Conservation (phyloP, 2,329 filamentous ascomycete species). For the Fusarium decemcellulare region DNA sequence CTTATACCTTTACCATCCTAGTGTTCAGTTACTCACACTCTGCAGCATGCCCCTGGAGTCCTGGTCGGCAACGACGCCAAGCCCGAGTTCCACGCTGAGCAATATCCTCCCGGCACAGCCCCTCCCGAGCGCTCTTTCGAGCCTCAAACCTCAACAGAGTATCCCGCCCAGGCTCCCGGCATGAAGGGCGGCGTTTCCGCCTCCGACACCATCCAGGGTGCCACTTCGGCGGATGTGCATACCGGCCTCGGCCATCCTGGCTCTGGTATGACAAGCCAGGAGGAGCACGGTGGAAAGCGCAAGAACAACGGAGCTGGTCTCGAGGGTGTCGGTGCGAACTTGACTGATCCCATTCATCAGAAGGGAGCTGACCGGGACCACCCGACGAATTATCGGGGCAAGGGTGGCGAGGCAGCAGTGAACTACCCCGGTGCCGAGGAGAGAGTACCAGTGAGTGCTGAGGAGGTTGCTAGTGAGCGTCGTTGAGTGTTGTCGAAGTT, state of each 20-base stretch:
- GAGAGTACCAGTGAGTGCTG: constrained; percentile 35
- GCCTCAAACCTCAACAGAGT: constrained; percentile 55
- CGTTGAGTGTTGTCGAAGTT: constrained; percentile 5
- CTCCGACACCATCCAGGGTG: constrained; percentile 57
- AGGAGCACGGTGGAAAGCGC: constrained; percentile 56
- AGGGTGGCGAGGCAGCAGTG: constrained; percentile 30
- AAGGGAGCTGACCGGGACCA: constrained; percentile 50
- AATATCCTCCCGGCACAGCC: constrained; percentile 73
- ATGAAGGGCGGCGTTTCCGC: constrained; percentile 48
- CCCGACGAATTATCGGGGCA: constrained; percentile 38
- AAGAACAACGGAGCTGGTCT: constrained; percentile 57
- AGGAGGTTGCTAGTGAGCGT: constrained; percentile 43
- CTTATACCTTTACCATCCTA: neutral
- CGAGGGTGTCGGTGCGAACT: constrained; percentile 55
- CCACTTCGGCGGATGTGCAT: constrained; percentile 62
- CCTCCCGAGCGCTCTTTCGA: constrained; percentile 61
- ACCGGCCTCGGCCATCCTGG: constrained; percentile 59
- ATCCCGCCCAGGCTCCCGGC: constrained; percentile 53
- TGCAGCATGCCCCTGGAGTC: constrained; percentile 74
- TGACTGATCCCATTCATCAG: constrained; percentile 47
- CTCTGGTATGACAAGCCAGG: constrained; percentile 58
- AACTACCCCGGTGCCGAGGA: constrained; percentile 42
- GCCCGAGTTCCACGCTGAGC: constrained; percentile 76
- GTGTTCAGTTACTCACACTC: constrained; percentile 23
- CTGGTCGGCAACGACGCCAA: constrained; percentile 70